Percentiles rank a stretch among this genome's conserved stretches.
These are phyloP conservation scores for Orychophragmus violaceus DNA, from an alignment of 345 rosid species.

Conservation along the genomic window DNA sequence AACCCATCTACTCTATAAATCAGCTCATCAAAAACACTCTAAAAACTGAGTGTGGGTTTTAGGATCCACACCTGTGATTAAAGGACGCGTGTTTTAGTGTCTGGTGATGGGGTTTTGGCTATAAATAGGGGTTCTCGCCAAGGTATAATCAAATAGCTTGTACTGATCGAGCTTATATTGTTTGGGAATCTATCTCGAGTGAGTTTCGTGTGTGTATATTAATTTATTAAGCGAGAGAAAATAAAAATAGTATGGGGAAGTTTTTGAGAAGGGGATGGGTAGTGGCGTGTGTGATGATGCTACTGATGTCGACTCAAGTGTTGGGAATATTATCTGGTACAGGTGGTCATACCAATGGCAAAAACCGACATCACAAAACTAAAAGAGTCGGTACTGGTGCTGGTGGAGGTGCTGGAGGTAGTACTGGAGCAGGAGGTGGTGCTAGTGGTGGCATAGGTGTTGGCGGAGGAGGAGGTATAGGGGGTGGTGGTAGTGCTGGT, in stretches of 20 bases:
- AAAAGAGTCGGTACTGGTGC: neutral
- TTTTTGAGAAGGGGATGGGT: constrained; percentile 23
- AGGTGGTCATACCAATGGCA: neutral
- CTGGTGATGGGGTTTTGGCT: neutral
- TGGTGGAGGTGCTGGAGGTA: neutral
- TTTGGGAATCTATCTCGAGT: constrained; percentile 1
- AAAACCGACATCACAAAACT: neutral
- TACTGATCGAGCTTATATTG: constrained; percentile 5
- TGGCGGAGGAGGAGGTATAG: neutral
- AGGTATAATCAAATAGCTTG: constrained; percentile 2
- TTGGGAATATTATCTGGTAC: neutral
- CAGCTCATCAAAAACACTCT: too few relatives aligned
- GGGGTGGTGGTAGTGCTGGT: neutral
- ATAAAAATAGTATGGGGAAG: constrained; percentile 2
- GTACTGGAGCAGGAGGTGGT: constrained; percentile 10
- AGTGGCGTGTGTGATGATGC: constrained; percentile 13
- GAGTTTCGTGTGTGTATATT: neutral
- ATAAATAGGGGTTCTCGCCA: constrained; percentile 9
- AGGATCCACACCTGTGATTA: too few relatives aligned
- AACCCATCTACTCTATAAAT: too few relatives aligned
- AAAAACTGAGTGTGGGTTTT: too few relatives aligned
- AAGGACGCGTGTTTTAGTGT: constrained; percentile 2
- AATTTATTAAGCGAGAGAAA: neutral
- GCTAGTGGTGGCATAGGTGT: neutral
- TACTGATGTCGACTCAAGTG: constrained; percentile 6